Base-by-base conservation (phyloP, 2,329 filamentous ascomycete species). In the Bretziella fagacearum region DNA sequence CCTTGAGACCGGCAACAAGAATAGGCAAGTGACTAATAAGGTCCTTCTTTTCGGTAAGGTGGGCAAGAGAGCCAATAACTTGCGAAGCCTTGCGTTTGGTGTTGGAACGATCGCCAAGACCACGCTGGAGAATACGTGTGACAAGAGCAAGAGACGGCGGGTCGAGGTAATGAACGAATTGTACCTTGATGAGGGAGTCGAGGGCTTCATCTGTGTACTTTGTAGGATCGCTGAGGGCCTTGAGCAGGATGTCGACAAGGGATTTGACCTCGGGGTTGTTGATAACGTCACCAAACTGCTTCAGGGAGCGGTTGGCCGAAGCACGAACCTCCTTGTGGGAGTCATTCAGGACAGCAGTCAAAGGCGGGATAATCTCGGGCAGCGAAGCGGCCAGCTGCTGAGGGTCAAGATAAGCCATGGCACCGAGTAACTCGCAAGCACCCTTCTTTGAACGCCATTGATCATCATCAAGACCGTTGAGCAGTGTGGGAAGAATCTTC, bases 361-460 rank as follows among this genome's bases (percentile, higher is more conserved):
- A 70, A 13, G 93, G 89, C 22, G 93, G 91, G 54, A 98, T 98
- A 55, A 98, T 98, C 48, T 93, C 87, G 2, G 91, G 91, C 56
- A 98, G 67, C 60, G 87, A 96, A 55, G 81, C 73, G 1, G 91
- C 86, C 15, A 98, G 73, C 61, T 98, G 91, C 54, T 95, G 83
- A 6, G 93, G 89, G 60, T 96, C 91, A 26, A 98, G 74, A 60
- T 98, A 98, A 4, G 91, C 93, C 91, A 98, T 98, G 52, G 91
- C 91, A 60, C 91, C 91, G 11, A 98, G 73, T 22, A 94, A 79
- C 59, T 98, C 91, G 59, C 91, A 98, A 46, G 91, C 91, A 55
- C 93, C 91, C 66, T 93, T 94, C 65, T 98, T 96, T 65, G 86
- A 96, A 57, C 91, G 81, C 91, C 91, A 98, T 61, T 96, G 89